Evolutionary conservation across 2,329 filamentous ascomycete genomes (phyloP), one percentile per base, ranked within the genome.

Genomic region (Fusarium duplospermum): DNA sequence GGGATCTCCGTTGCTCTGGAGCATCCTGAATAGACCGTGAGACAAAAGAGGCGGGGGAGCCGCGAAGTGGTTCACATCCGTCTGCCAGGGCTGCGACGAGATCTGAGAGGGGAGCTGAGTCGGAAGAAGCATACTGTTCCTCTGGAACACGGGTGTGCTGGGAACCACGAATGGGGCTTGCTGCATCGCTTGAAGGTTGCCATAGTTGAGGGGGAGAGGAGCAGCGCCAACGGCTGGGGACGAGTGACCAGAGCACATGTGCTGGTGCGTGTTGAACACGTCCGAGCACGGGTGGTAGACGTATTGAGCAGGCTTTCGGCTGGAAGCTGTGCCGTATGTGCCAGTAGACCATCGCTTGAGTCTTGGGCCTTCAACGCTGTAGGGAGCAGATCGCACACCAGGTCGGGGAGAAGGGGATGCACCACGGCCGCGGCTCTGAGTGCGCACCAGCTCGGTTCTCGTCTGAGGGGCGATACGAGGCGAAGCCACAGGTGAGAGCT

Each of bases 291-390:
- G 87, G 72, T 92, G 88, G 80, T 92, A 92, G 50, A 92, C 86
- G 73, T 91, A 90, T 3, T 92, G 88, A 35, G 90, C 87, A 29
- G 88, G 87, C 35, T 91, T 86, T 65, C 89, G 85, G 77, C 84
- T 89, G 27, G 86, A 86, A 22, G 85, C 82, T 2, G 90, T 88
- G 22, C 88, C 91, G 69, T 92, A 94, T 4, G 92, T 93, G 16
- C 92, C 93, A 4, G 93, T 94, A 22, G 93, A 94, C 93, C 93
- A 95, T 74, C 93, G 87, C 86, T 94, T 94, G 80, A 87, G 90
- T 71, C 92, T 89, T 54, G 86, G 87, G 62, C 87, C 88, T 54
- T 94, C 92, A 60, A 94, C 87, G 60, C 85, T 91, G 83, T 94
- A 94, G 1, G 93, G 93, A 20, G 90, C 91, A 45, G 92, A 89